A percentile compares a stretch with the other conserved stretches of the same genome.
Evolutionary conservation across 2,329 filamentous ascomycete species (phyloP).

Genomic region (Alternaria incomplexa): DNA sequence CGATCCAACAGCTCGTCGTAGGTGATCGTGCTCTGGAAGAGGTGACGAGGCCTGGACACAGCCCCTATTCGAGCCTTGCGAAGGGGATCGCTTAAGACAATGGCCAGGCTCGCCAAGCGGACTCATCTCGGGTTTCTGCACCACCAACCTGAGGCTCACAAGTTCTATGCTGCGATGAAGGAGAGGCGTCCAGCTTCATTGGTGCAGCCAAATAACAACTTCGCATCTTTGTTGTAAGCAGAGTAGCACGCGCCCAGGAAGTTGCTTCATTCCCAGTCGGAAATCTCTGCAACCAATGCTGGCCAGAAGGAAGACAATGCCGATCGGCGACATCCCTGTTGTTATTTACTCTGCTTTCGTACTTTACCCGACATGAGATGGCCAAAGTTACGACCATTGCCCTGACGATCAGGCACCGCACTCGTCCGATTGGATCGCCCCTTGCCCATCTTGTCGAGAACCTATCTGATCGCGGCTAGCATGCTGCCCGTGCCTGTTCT

Average conservation of each 20-base stretch:
- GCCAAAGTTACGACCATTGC: conserved; percentile 33
- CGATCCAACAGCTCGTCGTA: neutral
- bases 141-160: neutral
- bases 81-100: conserved; percentile 27
- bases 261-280: conserved; percentile 20
- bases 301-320: conserved; percentile 9
- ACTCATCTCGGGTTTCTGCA: conserved; percentile 24
- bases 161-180: neutral
- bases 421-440: conserved; percentile 36
- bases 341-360: conserved; percentile 42
- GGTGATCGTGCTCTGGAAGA: neutral
- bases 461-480: conserved; percentile 29
- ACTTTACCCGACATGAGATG: conserved; percentile 29
- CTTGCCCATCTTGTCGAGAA: conserved; percentile 26
- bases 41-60: conserved; percentile 14
- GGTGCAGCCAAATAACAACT: conserved; percentile 9
- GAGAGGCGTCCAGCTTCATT: conserved; percentile 1
- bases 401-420: conserved; percentile 43
- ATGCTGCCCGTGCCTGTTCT: conserved; percentile 33
- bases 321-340: conserved; percentile 27
- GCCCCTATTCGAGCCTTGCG: conserved; percentile 35
- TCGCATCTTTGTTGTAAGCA: neutral
- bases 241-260: conserved; percentile 17
- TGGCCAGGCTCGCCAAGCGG: conserved; percentile 34
- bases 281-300: conserved; percentile 28